A percentile compares a stretch with the other conserved stretches of the same genome.
These are phyloP conservation scores for Podaxis carcinomalis DNA, from an alignment of 768 basidiomycete species.

Conservation along the genomic window DNA sequence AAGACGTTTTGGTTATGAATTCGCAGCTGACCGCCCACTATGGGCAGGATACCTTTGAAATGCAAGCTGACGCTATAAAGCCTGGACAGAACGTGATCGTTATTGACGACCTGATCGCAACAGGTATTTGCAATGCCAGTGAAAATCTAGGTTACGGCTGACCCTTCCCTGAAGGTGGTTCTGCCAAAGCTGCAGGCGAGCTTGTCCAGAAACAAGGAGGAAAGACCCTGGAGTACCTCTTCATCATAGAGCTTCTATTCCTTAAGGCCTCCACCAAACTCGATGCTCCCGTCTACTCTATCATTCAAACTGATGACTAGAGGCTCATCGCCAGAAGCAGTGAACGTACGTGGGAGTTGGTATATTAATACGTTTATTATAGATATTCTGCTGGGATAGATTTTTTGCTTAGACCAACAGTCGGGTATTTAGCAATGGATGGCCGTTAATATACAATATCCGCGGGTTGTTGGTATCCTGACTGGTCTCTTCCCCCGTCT, in stretches of 20 bases:
- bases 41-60: slow-evolving; percentile 86
- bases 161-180: slow-evolving; percentile 59
- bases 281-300: slow-evolving; percentile 84
- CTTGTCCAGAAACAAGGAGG: slow-evolving; percentile 82
- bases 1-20: background rate
- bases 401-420: slow-evolving; percentile 46
- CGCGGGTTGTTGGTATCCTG: slow-evolving; percentile 31
- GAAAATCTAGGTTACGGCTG: background rate
- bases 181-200: slow-evolving; percentile 88
- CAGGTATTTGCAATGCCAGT: slow-evolving; percentile 46
- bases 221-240: slow-evolving; percentile 87
- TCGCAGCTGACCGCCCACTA: background rate
- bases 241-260: slow-evolving; percentile 82
- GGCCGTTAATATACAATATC: slow-evolving; percentile 73
- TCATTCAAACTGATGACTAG: slow-evolving; percentile 72
- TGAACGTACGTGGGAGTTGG: no score
- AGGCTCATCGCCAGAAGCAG: background rate
- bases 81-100: slow-evolving; percentile 82
- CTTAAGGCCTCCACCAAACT: slow-evolving; percentile 74
- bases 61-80: slow-evolving; percentile 83
- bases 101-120: slow-evolving; percentile 94
- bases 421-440: slow-evolving; percentile 73
- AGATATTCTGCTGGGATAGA: slow-evolving; percentile 5
- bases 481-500: slow-evolving; percentile 10
- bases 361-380: background rate